A percentile compares a stretch with the other conserved stretches of the same genome.
phyloP scores from a whole-genome alignment of 2,329 filamentous ascomycete species.

The Chaetomium sp. region DNA sequence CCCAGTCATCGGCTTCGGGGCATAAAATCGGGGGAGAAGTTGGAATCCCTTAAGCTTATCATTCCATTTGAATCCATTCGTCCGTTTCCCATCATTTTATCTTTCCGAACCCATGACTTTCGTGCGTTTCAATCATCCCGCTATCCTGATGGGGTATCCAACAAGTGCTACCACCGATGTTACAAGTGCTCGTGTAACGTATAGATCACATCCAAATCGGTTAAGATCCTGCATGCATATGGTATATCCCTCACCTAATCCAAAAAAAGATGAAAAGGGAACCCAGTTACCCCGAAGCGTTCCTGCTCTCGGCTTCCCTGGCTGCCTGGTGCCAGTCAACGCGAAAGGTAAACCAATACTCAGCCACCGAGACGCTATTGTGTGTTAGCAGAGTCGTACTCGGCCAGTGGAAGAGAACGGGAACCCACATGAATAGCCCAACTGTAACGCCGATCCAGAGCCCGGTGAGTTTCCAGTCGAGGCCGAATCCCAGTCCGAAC shows the following conservation, averaged over 20 bases:
- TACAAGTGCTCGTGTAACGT: neutral
- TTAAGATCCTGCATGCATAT: neutral
- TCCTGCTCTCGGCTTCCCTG: conserved; percentile 55
- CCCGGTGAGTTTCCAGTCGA: conserved; percentile 75
- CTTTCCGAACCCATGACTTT: neutral
- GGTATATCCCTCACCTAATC: neutral
- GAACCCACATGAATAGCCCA: conserved; percentile 63
- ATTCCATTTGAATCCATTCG: neutral
- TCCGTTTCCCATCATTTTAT: neutral
- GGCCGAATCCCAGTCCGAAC: conserved; percentile 74
- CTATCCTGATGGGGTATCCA: conserved; percentile 2
- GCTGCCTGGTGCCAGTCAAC: conserved; percentile 58
- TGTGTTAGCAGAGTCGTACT: conserved; percentile 23
- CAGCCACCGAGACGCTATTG: conserved; percentile 53
- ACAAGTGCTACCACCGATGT: neutral
- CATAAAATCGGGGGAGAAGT: neutral
- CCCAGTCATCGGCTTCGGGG: conserved; percentile 1
- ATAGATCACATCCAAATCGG: neutral
- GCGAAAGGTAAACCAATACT: conserved; percentile 55
- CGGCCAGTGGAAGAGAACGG: neutral
- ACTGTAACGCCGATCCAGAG: conserved; percentile 80
- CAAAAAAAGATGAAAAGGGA: neutral
- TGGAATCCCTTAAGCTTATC: neutral
- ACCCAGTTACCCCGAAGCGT: conserved; percentile 38
- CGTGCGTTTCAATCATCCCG: neutral